Conservation (phyloP, 768 basidiomycete species). For the Kwoniella botswanensis region DNA sequence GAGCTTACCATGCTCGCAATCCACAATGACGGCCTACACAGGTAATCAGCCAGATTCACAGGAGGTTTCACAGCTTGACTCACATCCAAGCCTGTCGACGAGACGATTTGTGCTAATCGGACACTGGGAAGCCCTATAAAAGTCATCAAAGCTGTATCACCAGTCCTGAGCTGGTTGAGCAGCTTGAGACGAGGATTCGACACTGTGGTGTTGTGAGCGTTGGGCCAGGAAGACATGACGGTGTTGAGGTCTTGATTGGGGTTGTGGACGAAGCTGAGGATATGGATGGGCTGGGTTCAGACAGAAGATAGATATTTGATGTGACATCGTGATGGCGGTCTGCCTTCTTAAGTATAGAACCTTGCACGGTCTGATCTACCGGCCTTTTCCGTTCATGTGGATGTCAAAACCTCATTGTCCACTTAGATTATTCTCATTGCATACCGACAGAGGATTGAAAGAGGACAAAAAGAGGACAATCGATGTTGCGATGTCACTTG, state of each 20-base stretch:
- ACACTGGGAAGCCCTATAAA: constrained; percentile 38
- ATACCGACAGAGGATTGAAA: background rate
- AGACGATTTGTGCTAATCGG: constrained; percentile 38
- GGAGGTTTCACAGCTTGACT: constrained; percentile 10
- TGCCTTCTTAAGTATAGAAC: background rate
- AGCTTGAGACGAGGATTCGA: constrained; percentile 37
- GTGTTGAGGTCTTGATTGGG: background rate
- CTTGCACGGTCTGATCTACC: background rate
- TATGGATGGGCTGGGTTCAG: background rate
- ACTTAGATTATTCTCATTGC: background rate
- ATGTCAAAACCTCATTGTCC: background rate
- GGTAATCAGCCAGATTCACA: constrained; percentile 2
- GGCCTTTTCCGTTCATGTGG: background rate
- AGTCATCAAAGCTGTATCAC: constrained; percentile 41
- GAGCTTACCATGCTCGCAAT: constrained; percentile 8
- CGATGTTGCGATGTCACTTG: background rate
- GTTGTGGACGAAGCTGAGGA: background rate
- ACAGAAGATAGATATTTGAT: background rate
- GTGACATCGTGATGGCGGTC: background rate
- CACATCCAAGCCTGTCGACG: constrained; percentile 44
- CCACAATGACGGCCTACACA: constrained; percentile 1
- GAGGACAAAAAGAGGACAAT: background rate
- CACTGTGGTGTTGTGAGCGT: constrained; percentile 35
- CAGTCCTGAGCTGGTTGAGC: constrained; percentile 33
- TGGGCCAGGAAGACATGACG: constrained; percentile 12